These are phyloP conservation scores for Plenodomus biglobosus DNA, from an alignment of 2,329 filamentous ascomycete species.

Conservation along the genomic window DNA sequence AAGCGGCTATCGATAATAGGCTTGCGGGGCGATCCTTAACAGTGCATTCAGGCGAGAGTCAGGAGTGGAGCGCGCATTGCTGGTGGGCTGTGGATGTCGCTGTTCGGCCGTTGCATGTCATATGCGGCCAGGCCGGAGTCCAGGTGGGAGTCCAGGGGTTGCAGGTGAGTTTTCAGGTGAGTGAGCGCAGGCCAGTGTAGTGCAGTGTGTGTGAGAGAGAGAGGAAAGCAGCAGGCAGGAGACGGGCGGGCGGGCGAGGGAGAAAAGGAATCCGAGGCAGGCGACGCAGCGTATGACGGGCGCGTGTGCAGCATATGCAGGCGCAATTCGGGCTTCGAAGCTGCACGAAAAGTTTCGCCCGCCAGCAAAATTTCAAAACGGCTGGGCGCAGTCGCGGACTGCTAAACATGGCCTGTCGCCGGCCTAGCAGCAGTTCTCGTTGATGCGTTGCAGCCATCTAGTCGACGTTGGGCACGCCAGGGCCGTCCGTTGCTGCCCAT, in stretches of 20 bases:
- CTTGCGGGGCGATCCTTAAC: constrained; percentile 18
- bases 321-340: constrained; percentile 26
- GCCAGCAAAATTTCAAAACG: constrained; percentile 32
- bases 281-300: constrained; percentile 15
- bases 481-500: not conserved
- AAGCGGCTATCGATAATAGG: constrained; percentile 21
- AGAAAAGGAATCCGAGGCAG: constrained; percentile 15
- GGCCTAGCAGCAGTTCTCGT: constrained; percentile 5
- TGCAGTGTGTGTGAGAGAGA: constrained; percentile 2
- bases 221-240: constrained; percentile 1
- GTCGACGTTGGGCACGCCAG: constrained; percentile 20
- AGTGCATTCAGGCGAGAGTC: constrained; percentile 20
- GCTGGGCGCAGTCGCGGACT: constrained; percentile 15
- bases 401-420: constrained; percentile 16
- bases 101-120: constrained; percentile 17
- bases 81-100: constrained; percentile 2
- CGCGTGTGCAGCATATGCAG: constrained; percentile 15
- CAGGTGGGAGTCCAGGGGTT: no score
- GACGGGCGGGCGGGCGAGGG: constrained; percentile 6
- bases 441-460: constrained; percentile 27
- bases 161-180: no score
- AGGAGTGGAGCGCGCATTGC: constrained; percentile 17
- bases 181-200: no score
- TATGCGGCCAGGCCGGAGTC: no score
- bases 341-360: constrained; percentile 18